Conservation (phyloP, 2,329 filamentous ascomycete species). For the Sclerotinia sclerotiorum region DNA sequence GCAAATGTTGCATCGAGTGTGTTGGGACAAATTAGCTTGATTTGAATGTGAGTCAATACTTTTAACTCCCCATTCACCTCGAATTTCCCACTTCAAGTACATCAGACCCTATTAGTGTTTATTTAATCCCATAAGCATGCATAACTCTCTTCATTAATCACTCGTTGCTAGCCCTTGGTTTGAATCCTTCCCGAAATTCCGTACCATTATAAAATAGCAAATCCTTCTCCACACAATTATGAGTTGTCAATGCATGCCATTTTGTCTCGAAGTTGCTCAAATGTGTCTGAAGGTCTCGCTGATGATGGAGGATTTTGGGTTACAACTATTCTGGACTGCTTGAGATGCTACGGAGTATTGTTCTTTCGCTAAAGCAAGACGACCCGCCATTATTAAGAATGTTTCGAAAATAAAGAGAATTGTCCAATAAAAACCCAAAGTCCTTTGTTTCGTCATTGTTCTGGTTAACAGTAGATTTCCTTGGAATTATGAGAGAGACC, state of each 20-base stretch:
- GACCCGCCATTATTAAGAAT: no score
- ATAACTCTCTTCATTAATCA: neutral
- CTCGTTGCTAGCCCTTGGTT: neutral
- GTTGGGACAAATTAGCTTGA: constrained; percentile 1
- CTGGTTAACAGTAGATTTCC: neutral
- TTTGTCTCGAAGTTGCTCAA: neutral
- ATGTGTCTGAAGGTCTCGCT: neutral
- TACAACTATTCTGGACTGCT: neutral
- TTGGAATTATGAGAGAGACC: neutral
- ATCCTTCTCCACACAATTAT: constrained; percentile 18
- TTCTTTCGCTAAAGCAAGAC: neutral
- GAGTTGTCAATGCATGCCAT: constrained; percentile 18
- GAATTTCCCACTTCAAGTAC: neutral
- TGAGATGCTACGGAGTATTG: neutral
- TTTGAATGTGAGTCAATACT: constrained; percentile 1
- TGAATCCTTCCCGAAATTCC: neutral
- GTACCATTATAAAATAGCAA: constrained; percentile 9
- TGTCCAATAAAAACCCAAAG: neutral
- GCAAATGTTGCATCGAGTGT: constrained; percentile 10
- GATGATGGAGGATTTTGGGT: neutral
- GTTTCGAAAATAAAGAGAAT: constrained; percentile 2
- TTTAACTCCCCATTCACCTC: neutral
- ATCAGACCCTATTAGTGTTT: neutral
- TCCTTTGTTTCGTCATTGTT: neutral
- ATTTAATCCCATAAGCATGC: neutral